Percentiles rank a stretch among this genome's conserved stretches.
phyloP scores from a whole-genome alignment of 1,139 yeast genomes.

The Taphrina betulina region DNA sequence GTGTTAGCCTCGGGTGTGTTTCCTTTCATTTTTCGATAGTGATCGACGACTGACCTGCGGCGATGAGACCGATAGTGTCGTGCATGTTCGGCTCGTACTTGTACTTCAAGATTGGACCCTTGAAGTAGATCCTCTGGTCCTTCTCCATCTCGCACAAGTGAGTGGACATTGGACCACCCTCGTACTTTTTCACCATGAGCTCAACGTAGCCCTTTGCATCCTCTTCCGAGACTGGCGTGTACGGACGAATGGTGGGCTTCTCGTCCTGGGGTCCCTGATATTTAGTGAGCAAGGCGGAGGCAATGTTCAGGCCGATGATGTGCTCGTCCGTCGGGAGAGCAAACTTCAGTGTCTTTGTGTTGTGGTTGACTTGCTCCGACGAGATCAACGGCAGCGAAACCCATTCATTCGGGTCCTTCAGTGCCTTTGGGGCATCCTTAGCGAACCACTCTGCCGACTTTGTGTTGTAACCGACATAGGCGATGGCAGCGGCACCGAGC shows the following conservation, averaged over 20 bases:
- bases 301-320: conserved; percentile 73
- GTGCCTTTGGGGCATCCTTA: conserved; percentile 27
- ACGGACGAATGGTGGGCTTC: conserved; percentile 87
- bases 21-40: neutral
- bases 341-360: conserved; percentile 62
- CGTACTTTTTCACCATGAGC: conserved; percentile 80
- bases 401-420: conserved; percentile 52
- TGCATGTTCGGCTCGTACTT: conserved; percentile 85
- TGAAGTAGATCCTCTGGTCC: conserved; percentile 81
- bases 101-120: conserved; percentile 94
- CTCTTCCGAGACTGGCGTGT: conserved; percentile 82
- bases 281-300: conserved; percentile 79
- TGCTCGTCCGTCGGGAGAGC: conserved; percentile 67
- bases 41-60: conserved; percentile 87
- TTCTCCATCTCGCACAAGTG: conserved; percentile 71
- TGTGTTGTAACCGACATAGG: conserved; percentile 15
- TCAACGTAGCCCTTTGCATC: conserved; percentile 72
- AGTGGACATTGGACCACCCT: conserved; percentile 75
- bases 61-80: conserved; percentile 75
- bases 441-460: conserved; percentile 29
- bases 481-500: conserved; percentile 23
- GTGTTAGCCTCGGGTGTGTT: neutral
- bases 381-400: conserved; percentile 70
- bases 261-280: conserved; percentile 76
- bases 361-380: conserved; percentile 55